Evolutionary conservation across 441 rosid genomes (phyloP), one percentile per base, ranked within the genome.

Genomic region (Pelargonium australe): DNA sequence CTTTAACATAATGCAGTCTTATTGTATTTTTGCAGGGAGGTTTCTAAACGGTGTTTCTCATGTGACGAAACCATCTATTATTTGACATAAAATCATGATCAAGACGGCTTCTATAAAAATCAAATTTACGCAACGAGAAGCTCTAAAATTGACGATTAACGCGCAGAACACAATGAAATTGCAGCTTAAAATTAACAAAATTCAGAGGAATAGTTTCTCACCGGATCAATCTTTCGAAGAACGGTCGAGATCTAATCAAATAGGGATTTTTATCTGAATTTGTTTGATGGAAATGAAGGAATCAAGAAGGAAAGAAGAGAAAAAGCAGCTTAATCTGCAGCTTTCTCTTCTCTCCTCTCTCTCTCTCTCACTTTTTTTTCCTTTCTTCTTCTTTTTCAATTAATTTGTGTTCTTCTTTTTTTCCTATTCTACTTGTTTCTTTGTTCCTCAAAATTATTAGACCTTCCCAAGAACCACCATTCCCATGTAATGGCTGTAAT

Each of bases 371-470:
- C 28, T 2, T 25, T 25, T 25, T 2, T 25, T 25, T 2, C 2
- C 2, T 2, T 25, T 25, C 28, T 25, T 25, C 28, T 25, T 25
- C 28, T 25, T 25, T 25, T 25, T 25, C 28, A 25, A 25, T 25
- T 28, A 28, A 28, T 28, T 2, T 28, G 34, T 28, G 34, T 28
- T 28, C 34, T 28, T 28, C 34, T n/a, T 51, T 51, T 51, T 17
- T 14, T 9, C 58, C 58, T 51, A 13, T 51, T 7, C 58, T 51
- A 12, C 19, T 51, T n/a, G 14, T 49, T 12, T 12, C 55, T 49
- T 49, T 49, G 55, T 49, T 49, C 14, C 55, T 49, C 58, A 51
- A 51, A 51, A 51, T 51, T 51, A n/a, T 51, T 51, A 51, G 58
- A 51, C 58, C 16, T 8, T 51, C 19, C 58, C 1, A n/a, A 13